phyloP scores from a whole-genome alignment of 805 yeast species.

The Suhomyces canberraensis region DNA sequence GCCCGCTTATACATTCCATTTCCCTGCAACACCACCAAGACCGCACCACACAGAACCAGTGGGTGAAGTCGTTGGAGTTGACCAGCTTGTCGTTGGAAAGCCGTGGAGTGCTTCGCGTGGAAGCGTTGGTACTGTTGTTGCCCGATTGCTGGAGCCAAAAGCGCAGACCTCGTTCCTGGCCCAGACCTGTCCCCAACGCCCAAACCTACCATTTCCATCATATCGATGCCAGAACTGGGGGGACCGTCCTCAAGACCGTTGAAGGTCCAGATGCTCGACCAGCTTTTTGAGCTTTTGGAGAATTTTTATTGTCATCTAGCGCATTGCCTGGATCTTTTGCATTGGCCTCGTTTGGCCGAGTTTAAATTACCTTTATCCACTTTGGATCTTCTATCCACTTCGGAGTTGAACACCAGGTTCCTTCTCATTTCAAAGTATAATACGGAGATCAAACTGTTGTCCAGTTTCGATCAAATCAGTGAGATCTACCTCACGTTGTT shows the following conservation, averaged over 20 bases:
- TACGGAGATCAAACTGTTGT: constrained; percentile 2
- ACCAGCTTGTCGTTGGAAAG: no score
- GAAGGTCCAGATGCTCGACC: no score
- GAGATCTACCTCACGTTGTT: constrained; percentile 8
- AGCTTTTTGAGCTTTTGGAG: constrained; percentile 5
- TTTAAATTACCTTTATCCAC: background rate
- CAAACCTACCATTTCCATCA: no score
- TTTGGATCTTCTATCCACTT: background rate
- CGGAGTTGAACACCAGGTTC: constrained; percentile 1
- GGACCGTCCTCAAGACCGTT: no score
- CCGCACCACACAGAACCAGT: no score
- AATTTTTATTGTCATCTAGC: constrained; percentile 3
- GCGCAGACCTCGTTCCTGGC: no score
- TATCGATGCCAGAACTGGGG: no score
- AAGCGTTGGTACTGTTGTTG: no score
- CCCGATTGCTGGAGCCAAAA: no score
- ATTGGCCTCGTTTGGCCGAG: background rate
- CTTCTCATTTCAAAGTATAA: constrained; percentile 8
- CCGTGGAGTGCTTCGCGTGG: no score
- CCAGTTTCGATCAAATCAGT: constrained; percentile 4
- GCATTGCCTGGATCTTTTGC: background rate
- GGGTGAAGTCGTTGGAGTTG: no score
- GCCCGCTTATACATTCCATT: background rate
- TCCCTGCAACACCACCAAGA: background rate
- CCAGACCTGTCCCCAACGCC: no score